Base-by-base conservation (phyloP, 2,329 filamentous ascomycete species). In the Xylariaceae sp. region DNA sequence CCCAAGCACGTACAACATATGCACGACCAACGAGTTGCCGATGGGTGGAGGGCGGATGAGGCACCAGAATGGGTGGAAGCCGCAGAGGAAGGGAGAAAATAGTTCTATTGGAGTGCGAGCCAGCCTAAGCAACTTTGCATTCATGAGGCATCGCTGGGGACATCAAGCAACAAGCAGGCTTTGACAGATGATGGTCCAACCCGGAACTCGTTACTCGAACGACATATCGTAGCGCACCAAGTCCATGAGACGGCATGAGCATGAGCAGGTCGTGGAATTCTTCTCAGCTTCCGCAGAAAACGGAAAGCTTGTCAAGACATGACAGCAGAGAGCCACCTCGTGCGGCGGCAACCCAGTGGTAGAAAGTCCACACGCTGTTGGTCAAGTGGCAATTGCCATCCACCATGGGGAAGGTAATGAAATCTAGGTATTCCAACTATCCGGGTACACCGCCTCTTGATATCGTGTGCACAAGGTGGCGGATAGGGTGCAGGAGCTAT, bases 11-110 rank as follows among this genome's bases (percentile, higher is more conserved):
- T 68, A 32, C 56, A 71, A 51, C 67, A 76, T 36, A 62, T 78
- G 62, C 63, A 69, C 37, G 67, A 72, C 26, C 76, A 78, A 61
- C 71, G 76, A 13, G 60, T 76, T 12, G 71, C 71, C 3, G 79
- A 76, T 56, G 73, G 74, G 15, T 79, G 76, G 76, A 67, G 71
- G 39, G 51, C 60, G 12, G 67, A 75, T 3, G 59, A 68, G 26
- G 70, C 78, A 13, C 63, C 60, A 13, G 56, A 59, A 43, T 75
- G 71, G 70, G 66, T 63, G 49, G 61, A 65, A 16, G 66, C 63
- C 46, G 68, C 70, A 37, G 62, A 66, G 22, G 3, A 61, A 60
- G 34, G 73, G 72, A 3, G 63, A 1, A 74, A 70, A 60, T 61
- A 67, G 21, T 63, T 73, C 21, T 75, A 72, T 56, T 76, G 73